Evolutionary conservation across 345 rosid species (phyloP).

Genomic region (Rhizophora apiculata): DNA sequence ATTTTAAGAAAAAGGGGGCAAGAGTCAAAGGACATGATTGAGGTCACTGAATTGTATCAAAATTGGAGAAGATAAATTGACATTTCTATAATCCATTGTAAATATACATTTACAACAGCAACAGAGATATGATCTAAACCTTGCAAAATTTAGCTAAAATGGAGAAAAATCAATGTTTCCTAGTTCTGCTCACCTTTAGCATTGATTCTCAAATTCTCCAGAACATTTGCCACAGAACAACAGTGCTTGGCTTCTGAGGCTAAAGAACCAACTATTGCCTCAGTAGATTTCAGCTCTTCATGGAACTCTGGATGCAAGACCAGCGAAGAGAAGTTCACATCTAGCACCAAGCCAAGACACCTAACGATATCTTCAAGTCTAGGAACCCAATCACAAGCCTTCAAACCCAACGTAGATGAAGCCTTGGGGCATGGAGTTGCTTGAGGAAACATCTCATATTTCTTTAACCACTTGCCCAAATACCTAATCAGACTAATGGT

Average conservation of each 20-base stretch:
- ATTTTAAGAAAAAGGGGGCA: too few species aligned
- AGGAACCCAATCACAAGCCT: conserved; percentile 77
- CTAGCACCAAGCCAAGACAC: conserved; percentile 63
- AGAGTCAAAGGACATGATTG: neutral
- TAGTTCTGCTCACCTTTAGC: conserved; percentile 32
- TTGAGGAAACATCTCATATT: conserved; percentile 72
- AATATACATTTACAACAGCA: neutral
- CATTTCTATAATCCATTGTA: neutral
- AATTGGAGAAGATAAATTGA: neutral
- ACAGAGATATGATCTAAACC: neutral
- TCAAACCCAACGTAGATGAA: conserved; percentile 43
- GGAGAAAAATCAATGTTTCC: neutral
- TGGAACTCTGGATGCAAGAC: conserved; percentile 62
- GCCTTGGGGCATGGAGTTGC: conserved; percentile 73
- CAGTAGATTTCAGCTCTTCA: conserved; percentile 60
- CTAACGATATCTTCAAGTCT: conserved; percentile 57
- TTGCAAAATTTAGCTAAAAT: neutral
- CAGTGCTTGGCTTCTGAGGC: conserved; percentile 62
- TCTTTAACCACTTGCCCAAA: conserved; percentile 75
- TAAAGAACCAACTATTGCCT: conserved; percentile 44
- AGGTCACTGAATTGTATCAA: neutral
- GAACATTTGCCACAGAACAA: conserved; percentile 39
- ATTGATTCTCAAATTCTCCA: conserved; percentile 46
- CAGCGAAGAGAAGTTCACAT: conserved; percentile 70
- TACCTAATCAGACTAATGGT: conserved; percentile 54